Conservation (phyloP, 345 rosid species). For the Eucalyptus sideroxylon region DNA sequence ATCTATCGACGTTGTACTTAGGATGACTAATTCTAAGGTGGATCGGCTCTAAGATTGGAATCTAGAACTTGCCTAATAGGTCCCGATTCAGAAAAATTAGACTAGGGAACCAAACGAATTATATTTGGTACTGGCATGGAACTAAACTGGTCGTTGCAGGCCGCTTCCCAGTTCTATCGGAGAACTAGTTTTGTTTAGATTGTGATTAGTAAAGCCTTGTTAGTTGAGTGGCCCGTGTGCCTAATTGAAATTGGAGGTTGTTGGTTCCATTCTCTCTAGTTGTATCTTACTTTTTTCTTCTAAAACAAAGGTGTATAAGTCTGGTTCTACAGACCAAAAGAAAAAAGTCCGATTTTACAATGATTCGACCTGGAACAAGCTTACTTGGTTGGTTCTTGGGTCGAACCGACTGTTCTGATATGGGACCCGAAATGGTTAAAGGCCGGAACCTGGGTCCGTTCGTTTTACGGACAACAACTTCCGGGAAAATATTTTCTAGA, state of each 20-base stretch:
- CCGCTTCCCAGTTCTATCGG: neutral
- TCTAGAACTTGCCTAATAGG: neutral
- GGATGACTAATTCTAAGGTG: neutral
- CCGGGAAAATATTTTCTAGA: no score
- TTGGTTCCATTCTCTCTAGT: neutral
- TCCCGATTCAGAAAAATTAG: neutral
- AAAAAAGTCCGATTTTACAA: no score
- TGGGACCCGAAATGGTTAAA: neutral
- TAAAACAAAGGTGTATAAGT: neutral
- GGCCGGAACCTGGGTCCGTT: neutral
- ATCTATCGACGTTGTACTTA: neutral
- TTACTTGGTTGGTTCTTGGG: neutral
- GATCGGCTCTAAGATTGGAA: neutral
- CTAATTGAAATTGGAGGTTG: neutral
- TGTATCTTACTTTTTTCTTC: neutral
- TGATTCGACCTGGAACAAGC: neutral
- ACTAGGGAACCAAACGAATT: neutral
- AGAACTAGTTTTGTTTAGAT: neutral
- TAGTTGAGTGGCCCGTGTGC: neutral
- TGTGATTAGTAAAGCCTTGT: neutral
- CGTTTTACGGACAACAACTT: no score
- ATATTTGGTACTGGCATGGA: neutral
- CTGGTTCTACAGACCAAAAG: neutral
- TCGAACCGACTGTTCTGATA: neutral
- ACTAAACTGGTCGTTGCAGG: neutral